These are phyloP conservation scores for Schizosaccharomyces lindneri DNA, from an alignment of 805 yeast genomes.

Conservation along the genomic window DNA sequence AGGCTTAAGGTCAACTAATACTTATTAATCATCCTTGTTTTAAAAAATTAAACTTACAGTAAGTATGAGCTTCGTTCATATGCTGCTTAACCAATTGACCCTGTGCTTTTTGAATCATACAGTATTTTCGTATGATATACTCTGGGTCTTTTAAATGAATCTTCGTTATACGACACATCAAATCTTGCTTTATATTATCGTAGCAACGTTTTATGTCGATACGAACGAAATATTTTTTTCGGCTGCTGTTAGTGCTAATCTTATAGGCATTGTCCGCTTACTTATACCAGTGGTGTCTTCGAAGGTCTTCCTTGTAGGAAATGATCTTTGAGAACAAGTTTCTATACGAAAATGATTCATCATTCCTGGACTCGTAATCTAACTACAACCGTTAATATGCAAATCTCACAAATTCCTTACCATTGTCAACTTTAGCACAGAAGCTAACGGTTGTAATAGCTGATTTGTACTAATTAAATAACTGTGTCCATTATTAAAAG, in stretches of 20 bases:
- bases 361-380: too few species aligned
- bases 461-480: not conserved
- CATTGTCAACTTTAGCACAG: not conserved
- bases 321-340: too few species aligned
- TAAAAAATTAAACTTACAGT: not conserved
- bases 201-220: constrained; percentile 60
- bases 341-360: too few species aligned
- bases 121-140: constrained; percentile 6
- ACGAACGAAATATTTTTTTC: constrained; percentile 23
- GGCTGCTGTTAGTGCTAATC: not conserved
- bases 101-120: not conserved
- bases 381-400: too few species aligned
- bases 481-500: too few species aligned
- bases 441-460: not conserved
- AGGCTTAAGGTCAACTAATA: not conserved
- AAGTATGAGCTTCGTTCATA: not conserved
- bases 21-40: not conserved
- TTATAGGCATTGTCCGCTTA: not conserved
- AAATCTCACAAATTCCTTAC: not conserved
- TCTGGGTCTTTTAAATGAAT: constrained; percentile 4
- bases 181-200: constrained; percentile 27
- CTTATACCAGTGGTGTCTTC: not conserved
- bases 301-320: not conserved
- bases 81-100: not conserved
- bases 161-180: constrained; percentile 5